These are phyloP conservation scores for Scedosporium apiospermum DNA, from an alignment of 2,329 filamentous ascomycete genomes.

Conservation along the genomic window DNA sequence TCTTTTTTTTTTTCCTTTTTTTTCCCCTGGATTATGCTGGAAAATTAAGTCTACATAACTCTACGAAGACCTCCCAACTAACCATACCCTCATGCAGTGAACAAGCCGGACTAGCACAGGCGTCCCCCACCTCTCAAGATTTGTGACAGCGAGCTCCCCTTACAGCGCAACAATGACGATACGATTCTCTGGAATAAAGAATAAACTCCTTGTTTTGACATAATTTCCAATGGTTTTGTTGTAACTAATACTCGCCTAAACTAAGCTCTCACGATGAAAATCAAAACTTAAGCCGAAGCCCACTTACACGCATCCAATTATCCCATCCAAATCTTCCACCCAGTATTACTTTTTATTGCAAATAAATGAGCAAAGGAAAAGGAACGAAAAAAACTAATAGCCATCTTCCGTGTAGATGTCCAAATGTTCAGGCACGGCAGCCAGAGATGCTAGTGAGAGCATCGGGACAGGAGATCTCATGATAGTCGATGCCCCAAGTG, in stretches of 20 bases:
- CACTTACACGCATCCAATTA: neutral
- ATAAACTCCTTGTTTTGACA: neutral
- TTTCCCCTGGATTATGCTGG: too few species aligned
- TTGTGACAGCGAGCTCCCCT: too few species aligned
- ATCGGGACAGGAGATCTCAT: constrained; percentile 2
- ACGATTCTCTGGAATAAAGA: neutral
- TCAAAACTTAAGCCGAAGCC: neutral
- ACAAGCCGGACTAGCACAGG: too few species aligned
- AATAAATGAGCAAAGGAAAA: too few species aligned
- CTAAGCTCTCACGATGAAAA: neutral
- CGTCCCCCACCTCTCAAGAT: too few species aligned
- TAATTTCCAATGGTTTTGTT: neutral
- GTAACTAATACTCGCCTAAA: neutral
- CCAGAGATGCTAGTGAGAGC: constrained; percentile 3
- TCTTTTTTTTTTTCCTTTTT: too few species aligned
- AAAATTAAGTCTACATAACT: too few species aligned
- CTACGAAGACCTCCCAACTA: too few species aligned
- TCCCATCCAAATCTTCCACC: neutral
- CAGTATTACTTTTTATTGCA: neutral
- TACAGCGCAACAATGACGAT: too few species aligned
- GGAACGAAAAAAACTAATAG: neutral
- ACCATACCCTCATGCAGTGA: too few species aligned
- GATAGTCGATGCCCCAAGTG: constrained; percentile 3
- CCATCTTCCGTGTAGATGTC: neutral
- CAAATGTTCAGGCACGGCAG: neutral